Evolutionary conservation across 164 flowering plant genomes (phyloP), one percentile per base, ranked within the genome.

Genomic region (Magnolia changhungtana): DNA sequence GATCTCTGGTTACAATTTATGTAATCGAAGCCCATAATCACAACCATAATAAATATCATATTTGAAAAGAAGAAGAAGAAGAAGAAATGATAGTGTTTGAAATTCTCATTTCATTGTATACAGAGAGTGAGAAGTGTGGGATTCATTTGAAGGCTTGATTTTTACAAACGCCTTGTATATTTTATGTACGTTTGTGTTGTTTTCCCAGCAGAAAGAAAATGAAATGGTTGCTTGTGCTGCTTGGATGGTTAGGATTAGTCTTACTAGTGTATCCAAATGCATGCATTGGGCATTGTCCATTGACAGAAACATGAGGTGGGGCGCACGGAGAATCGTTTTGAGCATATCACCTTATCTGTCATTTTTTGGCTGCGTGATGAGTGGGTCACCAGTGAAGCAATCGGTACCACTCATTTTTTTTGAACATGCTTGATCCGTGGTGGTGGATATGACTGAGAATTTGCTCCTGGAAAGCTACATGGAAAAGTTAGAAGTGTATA

Each of bases 1-100:
- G 45, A 84, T 95, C 51, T 95, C 98, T 3, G 97, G 92, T 75
- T 89, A 91, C 85, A 78, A 83, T 76, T 88, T 93, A 63, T 91
- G 87, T 77, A 88, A 63, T 27, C 81, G 75, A 8, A 74, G 59
- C 37, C 58, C 59, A 49, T 79, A 71, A 76, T 70, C 55, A n/a
- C 58, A 8, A 50, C 2, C 52, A n/a, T 18, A 20, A 63, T 11
- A 64, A 14, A 14, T 18, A 18, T 31, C 14, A 67, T 27, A 16
- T 31, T 2, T 24, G 31, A 7, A 5, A 27, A 68, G 31, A 16
- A 31, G 29, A 68, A 14, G 7, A 24, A 23, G 0, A 0, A 1
- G 27, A 19, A 67, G 29, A 2, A 19, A 31, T 55, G 61, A 55
- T 55, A 10, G 45, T 37, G 45, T 37, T 37, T 37, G 5, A 37